These are phyloP conservation scores for Simmondsia chinensis DNA, from an alignment of 148 eudicot species.

Conservation along the genomic window DNA sequence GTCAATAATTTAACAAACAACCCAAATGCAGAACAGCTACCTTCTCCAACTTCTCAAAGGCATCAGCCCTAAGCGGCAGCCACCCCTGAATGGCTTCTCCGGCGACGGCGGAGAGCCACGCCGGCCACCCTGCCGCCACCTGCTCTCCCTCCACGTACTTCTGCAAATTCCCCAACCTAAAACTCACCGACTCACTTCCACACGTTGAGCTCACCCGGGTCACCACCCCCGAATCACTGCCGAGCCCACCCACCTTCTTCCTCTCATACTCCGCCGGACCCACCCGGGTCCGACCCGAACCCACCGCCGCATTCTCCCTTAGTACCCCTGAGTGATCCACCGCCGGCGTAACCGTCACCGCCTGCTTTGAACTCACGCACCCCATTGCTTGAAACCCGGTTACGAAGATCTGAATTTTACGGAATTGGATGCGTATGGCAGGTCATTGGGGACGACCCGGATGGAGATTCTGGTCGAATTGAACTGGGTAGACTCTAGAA, in stretches of 20 bases:
- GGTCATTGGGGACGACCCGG: slow-evolving; percentile 26
- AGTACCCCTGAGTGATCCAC: slow-evolving; percentile 59
- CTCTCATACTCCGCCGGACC: slow-evolving; percentile 7
- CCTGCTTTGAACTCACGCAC: slow-evolving; percentile 82
- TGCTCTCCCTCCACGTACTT: slow-evolving; percentile 77
- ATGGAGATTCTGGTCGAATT: slow-evolving; percentile 9
- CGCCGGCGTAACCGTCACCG: slow-evolving; percentile 86
- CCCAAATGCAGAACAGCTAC: slow-evolving; percentile 16
- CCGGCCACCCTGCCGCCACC: slow-evolving; percentile 99
- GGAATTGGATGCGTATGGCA: not conserved
- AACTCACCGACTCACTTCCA: slow-evolving; percentile 63
- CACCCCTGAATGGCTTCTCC: slow-evolving; percentile 95
- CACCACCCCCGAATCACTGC: slow-evolving; percentile 37
- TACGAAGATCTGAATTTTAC: not conserved
- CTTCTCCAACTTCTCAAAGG: slow-evolving; percentile 89
- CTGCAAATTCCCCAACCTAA: slow-evolving; percentile 71
- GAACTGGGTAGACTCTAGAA: not conserved
- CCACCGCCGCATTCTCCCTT: slow-evolving; percentile 28
- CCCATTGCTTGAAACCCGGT: slow-evolving; percentile 36
- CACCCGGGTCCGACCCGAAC: slow-evolving; percentile 34
- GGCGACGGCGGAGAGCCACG: slow-evolving; percentile 94
- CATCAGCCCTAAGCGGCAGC: slow-evolving; percentile 76
- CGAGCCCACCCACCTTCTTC: slow-evolving; percentile 14
- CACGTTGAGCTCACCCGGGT: slow-evolving; percentile 42
- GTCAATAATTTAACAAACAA: not conserved